phyloP scores from a whole-genome alignment of 2,329 filamentous ascomycete genomes.

The Ophiostoma quercus region DNA sequence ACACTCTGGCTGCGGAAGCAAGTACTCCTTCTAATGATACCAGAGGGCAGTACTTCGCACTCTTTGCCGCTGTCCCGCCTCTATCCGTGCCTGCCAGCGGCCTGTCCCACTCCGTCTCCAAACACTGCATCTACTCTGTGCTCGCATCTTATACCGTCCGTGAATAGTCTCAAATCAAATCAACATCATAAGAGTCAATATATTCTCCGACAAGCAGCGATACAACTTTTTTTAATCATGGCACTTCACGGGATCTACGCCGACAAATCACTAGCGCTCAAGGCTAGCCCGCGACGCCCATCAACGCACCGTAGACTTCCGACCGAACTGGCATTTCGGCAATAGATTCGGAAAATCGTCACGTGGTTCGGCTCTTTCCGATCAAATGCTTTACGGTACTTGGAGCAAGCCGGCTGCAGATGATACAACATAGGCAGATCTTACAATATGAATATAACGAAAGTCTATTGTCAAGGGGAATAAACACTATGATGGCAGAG shows the following conservation, averaged over 20 bases:
- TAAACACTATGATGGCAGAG: background rate
- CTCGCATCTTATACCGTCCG: background rate
- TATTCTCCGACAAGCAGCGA: no score
- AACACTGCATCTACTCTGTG: background rate
- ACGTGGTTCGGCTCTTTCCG: background rate
- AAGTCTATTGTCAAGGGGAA: background rate
- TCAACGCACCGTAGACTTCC: background rate
- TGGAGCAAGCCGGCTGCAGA: background rate
- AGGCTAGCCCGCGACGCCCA: background rate
- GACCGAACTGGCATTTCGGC: background rate
- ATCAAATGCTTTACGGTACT: background rate
- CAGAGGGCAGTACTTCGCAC: background rate
- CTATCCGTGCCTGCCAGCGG: background rate
- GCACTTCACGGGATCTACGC: background rate
- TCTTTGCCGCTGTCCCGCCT: constrained; percentile 5
- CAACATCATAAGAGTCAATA: background rate
- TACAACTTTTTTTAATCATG: background rate
- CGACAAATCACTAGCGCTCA: background rate
- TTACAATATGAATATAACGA: background rate
- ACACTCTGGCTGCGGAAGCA: constrained; percentile 2
- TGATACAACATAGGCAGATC: background rate
- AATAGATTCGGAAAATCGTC: background rate
- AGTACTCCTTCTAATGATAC: background rate
- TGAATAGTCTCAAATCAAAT: background rate
- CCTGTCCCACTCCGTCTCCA: background rate